Evolutionary conservation across 1,139 yeast species (phyloP).

Genomic region (Nakaseomyces kungkrabaensis): DNA sequence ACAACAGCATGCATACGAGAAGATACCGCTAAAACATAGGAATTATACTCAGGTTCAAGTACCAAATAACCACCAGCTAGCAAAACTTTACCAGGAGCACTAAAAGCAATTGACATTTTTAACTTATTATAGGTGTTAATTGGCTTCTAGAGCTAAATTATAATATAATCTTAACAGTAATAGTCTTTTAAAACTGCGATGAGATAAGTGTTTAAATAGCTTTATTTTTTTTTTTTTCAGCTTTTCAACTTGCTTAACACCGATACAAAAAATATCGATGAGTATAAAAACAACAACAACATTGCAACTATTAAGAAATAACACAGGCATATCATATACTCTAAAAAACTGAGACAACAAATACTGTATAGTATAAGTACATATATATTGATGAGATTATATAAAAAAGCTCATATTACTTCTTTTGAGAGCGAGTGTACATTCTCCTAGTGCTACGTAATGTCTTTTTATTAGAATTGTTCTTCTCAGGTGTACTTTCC

Average conservation of each 20-base stretch:
- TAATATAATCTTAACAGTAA: no score
- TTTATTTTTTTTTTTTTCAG: background rate
- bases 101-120: constrained; percentile 34
- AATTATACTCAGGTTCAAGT: constrained; percentile 59
- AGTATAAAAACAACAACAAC: no score
- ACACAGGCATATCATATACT: no score
- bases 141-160: no score
- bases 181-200: background rate
- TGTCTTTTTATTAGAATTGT: background rate
- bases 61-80: constrained; percentile 93
- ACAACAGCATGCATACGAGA: constrained; percentile 81
- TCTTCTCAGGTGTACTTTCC: background rate
- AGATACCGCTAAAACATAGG: constrained; percentile 81
- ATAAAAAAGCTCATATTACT: background rate
- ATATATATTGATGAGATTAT: background rate
- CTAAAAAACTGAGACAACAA: no score
- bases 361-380: background rate
- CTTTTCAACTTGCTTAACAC: background rate
- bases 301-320: no score
- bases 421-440: constrained; percentile 1
- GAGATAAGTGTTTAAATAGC: background rate
- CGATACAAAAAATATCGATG: background rate
- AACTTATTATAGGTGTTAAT: no score
- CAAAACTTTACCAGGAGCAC: constrained; percentile 94
- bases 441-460: constrained; percentile 1